Conservation (phyloP, 331 rosid genomes). For the Pyrus hybrid region DNA sequence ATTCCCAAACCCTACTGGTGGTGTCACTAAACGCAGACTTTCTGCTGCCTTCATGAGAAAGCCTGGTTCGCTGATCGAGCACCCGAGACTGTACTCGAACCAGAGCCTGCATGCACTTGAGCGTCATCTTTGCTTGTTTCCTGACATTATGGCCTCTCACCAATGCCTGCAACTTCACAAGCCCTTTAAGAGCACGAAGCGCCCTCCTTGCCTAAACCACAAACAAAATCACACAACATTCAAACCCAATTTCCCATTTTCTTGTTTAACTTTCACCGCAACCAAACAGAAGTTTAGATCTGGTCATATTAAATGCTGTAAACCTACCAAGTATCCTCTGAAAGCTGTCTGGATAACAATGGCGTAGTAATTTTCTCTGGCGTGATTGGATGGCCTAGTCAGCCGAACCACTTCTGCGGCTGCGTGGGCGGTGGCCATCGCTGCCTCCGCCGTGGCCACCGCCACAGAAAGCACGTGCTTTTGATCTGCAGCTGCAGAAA, state of each 20-base stretch:
- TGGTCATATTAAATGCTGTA: neutral
- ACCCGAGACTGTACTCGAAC: slow-evolving; percentile 85
- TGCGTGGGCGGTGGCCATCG: slow-evolving; percentile 72
- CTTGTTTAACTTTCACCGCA: neutral
- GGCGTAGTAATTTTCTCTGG: slow-evolving; percentile 42
- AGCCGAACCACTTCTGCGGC: slow-evolving; percentile 59
- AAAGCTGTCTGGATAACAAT: slow-evolving; percentile 75
- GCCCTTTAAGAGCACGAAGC: slow-evolving; percentile 76
- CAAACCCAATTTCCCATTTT: neutral
- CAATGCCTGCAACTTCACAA: slow-evolving; percentile 90
- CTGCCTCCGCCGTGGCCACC: slow-evolving; percentile 75
- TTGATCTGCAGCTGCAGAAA: slow-evolving; percentile 29
- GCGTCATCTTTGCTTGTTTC: slow-evolving; percentile 93
- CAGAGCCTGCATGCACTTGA: slow-evolving; percentile 86
- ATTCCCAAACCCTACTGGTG: slow-evolving; percentile 55
- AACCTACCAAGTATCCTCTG: slow-evolving; percentile 71
- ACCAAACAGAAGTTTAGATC: neutral
- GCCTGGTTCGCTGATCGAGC: slow-evolving; percentile 72
- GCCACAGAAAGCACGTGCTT: slow-evolving; percentile 70
- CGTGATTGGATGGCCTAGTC: slow-evolving; percentile 41
- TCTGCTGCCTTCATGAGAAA: slow-evolving; percentile 67
- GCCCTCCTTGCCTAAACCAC: slow-evolving; percentile 82
- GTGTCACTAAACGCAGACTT: slow-evolving; percentile 78
- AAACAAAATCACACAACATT: neutral
- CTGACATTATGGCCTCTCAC: slow-evolving; percentile 95